A percentile compares a stretch with the other conserved stretches of the same genome.
Evolutionary conservation across 2,329 filamentous ascomycete species (phyloP).

Genomic region (Nemania diffusa): DNA sequence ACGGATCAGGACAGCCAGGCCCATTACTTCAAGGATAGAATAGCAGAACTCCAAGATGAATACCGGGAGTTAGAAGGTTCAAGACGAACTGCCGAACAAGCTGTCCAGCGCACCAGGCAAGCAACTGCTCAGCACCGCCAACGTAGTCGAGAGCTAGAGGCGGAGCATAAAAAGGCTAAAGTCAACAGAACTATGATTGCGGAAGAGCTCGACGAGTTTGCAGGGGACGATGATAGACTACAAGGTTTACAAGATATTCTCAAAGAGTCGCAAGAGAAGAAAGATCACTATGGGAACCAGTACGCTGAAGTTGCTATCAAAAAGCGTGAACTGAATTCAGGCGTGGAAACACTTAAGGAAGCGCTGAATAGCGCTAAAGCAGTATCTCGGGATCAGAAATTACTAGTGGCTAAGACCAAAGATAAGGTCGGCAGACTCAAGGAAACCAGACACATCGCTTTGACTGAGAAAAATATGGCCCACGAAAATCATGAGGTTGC

Average conservation of each 20-base stretch:
- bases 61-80: conserved; percentile 62
- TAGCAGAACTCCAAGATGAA: conserved; percentile 66
- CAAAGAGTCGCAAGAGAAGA: conserved; percentile 57
- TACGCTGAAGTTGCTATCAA: conserved; percentile 63
- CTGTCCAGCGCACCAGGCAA: conserved; percentile 58
- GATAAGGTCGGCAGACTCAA: conserved; percentile 61
- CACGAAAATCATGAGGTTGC: conserved; percentile 62
- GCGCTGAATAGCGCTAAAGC: conserved; percentile 49
- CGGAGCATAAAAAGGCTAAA: conserved; percentile 68
- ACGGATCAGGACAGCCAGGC: conserved; percentile 78
- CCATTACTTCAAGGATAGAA: conserved; percentile 58
- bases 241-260: conserved; percentile 69
- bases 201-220: conserved; percentile 71
- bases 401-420: conserved; percentile 65
- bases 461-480: conserved; percentile 71
- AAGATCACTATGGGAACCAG: conserved; percentile 63
- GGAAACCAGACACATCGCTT: conserved; percentile 61
- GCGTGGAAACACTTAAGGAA: conserved; percentile 54
- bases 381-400: conserved; percentile 54
- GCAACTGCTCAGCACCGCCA: conserved; percentile 60
- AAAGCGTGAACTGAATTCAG: conserved; percentile 60
- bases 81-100: conserved; percentile 59
- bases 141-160: conserved; percentile 63
- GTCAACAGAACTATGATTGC: conserved; percentile 64
- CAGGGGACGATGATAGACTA: conserved; percentile 75